Evolutionary conservation across 2,329 filamentous ascomycete species (phyloP), one percentile per base, ranked within the genome.

Genomic region (Colletotrichum costaricense): DNA sequence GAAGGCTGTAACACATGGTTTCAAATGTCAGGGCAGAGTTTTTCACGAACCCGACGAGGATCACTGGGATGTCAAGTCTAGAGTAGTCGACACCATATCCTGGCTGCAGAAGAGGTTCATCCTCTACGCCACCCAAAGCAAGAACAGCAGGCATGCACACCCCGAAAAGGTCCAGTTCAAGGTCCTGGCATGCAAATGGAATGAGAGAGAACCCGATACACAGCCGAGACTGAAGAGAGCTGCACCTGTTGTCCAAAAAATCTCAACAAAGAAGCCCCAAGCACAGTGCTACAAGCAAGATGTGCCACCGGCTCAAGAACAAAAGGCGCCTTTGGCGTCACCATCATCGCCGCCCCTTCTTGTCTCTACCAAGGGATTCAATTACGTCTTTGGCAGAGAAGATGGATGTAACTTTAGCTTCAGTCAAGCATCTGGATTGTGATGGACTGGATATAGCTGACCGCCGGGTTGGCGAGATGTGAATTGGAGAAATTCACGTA

Each of bases 171-270:
- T 87, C 60, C 76, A 81, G 16, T 87, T 87, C 72, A 80, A 82
- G 30, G 77, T 87, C 5, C 62, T 87, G 49, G 83, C 81, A 1
- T 86, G 84, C 73, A 82, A 86, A 74, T 86, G 83, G 84, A 63
- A 59, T 12, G 16, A 65, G 2, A 38, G 26, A 4, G 42, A 56
- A 16, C 49, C 55, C 2, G 55, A 24, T 2, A 12, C 22, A 5
- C 24, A 14, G 4, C 5, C 9, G 22, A 67, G 16, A 12, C 7
- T n/a, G 28, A 67, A 60, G 12, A 64, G 35, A 5, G 6, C 26
- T 3, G 42, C 33, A 14, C 24, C 33, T 11, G 11, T 52, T 11
- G 12, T 46, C 8, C 59, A 52, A 22, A 69, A 46, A 12, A 14
- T 49, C 5, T 28, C 30, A 38, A 70, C 38, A 26, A 75, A 73